Evolutionary conservation across 192 early-diverging fungal species (phyloP).

Genomic region (Podila verticillata): DNA sequence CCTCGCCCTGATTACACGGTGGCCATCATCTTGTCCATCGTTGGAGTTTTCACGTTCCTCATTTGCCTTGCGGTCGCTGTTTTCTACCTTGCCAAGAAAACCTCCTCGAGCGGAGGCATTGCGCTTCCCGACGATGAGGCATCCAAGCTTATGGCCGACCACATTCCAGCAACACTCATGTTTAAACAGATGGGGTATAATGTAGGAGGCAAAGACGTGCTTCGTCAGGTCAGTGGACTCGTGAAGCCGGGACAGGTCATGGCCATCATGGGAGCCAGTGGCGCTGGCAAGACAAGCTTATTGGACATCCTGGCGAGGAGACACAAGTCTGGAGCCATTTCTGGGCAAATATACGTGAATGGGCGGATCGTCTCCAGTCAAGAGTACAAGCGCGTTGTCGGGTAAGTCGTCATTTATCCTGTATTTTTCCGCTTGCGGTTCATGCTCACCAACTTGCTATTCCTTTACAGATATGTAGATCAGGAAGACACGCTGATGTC

Average conservation of each 20-base stretch:
- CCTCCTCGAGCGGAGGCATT: conserved; percentile 31
- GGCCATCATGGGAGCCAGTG: conserved; percentile 93
- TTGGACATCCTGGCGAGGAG: conserved; percentile 89
- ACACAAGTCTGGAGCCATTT: conserved; percentile 71
- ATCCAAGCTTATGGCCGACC: conserved; percentile 77
- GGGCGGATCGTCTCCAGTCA: conserved; percentile 70
- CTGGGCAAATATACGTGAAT: conserved; percentile 83
- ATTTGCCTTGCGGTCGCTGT: conserved; percentile 39
- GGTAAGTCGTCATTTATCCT: conserved; percentile 55
- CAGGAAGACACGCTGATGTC: conserved; percentile 91
- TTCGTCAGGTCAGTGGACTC: conserved; percentile 71
- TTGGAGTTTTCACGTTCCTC: conserved; percentile 50
- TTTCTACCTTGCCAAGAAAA: conserved; percentile 38
- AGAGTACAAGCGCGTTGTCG: conserved; percentile 76
- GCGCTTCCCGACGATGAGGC: conserved; percentile 65
- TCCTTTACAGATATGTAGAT: conserved; percentile 84
- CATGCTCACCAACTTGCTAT: not conserved
- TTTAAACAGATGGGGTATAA: conserved; percentile 69
- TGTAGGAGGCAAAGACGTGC: conserved; percentile 55
- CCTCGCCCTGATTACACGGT: conserved; percentile 48
- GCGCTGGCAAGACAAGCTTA: conserved; percentile 93
- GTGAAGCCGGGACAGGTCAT: conserved; percentile 88
- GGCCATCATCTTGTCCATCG: conserved; percentile 50
- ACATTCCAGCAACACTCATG: conserved; percentile 69
- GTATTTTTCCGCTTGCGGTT: not conserved